These are phyloP conservation scores for Mimosa bimucronata DNA, from an alignment of 306 rosid species.

Conservation along the genomic window DNA sequence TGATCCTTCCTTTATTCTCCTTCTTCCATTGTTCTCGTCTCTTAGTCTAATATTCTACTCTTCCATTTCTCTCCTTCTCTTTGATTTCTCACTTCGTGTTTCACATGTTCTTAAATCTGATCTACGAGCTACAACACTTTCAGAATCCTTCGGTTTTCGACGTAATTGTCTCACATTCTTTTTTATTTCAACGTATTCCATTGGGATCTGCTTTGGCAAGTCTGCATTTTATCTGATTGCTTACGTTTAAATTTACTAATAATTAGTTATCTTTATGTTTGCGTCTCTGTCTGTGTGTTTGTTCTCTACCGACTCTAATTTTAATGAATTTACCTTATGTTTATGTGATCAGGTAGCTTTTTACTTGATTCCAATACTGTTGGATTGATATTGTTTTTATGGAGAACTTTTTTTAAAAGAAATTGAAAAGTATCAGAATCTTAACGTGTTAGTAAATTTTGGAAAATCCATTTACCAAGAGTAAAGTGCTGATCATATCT, in stretches of 20 bases:
- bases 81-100: not conserved
- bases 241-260: not conserved
- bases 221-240: not conserved
- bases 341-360: not conserved
- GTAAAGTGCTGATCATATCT: not conserved
- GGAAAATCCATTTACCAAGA: not conserved
- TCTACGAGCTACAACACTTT: not conserved
- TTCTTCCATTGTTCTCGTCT: not conserved
- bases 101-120: not conserved
- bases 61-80: not conserved
- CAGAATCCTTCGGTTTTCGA: not conserved
- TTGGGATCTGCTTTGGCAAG: conserved; percentile 28
- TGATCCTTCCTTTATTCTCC: conserved; percentile 28
- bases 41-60: conserved; percentile 6
- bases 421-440: not conserved
- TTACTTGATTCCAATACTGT: not conserved
- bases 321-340: not conserved
- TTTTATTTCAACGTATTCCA: not conserved
- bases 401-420: not conserved
- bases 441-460: not conserved
- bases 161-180: not conserved
- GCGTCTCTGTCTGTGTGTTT: not conserved
- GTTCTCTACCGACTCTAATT: not conserved
- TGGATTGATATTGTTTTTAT: not conserved
- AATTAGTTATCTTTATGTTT: not conserved